A percentile compares a stretch with the other conserved stretches of the same genome.
Conservation (phyloP, 2,329 filamentous ascomycete genomes). For the Aspergillus floridensis region DNA sequence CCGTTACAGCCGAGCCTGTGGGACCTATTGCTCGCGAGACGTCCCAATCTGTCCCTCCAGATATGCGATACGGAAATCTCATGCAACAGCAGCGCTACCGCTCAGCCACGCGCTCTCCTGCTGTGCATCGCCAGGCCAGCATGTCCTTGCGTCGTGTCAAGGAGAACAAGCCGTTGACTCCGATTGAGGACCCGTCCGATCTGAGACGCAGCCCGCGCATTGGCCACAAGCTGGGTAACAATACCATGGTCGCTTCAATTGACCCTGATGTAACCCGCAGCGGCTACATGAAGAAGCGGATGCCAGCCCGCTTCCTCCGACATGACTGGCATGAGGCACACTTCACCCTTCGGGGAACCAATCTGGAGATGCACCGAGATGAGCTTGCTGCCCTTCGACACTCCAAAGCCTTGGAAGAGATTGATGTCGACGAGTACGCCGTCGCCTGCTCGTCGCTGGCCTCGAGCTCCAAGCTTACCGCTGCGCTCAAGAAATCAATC, state of each 20-base stretch:
- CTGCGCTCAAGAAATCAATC: conserved; percentile 69
- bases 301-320: conserved; percentile 72
- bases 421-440: conserved; percentile 57
- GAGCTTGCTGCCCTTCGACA: conserved; percentile 21
- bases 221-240: too few species aligned
- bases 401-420: conserved; percentile 68
- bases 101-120: too few species aligned
- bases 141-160: not conserved
- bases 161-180: too few species aligned
- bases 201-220: too few species aligned
- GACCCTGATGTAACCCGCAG: conserved; percentile 41
- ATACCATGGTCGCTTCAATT: conserved; percentile 22
- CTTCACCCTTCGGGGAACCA: conserved; percentile 75
- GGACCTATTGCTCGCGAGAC: conserved; percentile 73
- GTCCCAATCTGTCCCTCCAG: conserved; percentile 87
- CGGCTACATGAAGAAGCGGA: conserved; percentile 59
- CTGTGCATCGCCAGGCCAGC: conserved; percentile 24
- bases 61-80: conserved; percentile 72
- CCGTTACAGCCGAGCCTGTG: conserved; percentile 68
- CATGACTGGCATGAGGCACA: conserved; percentile 92
- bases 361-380: conserved; percentile 47
- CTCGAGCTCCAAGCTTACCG: conserved; percentile 75
- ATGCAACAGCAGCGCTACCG: too few species aligned
- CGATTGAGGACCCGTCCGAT: too few species aligned
- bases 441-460: conserved; percentile 68